Base-by-base conservation (phyloP, 1,139 yeast species). In the Geotrichum australiense region DNA sequence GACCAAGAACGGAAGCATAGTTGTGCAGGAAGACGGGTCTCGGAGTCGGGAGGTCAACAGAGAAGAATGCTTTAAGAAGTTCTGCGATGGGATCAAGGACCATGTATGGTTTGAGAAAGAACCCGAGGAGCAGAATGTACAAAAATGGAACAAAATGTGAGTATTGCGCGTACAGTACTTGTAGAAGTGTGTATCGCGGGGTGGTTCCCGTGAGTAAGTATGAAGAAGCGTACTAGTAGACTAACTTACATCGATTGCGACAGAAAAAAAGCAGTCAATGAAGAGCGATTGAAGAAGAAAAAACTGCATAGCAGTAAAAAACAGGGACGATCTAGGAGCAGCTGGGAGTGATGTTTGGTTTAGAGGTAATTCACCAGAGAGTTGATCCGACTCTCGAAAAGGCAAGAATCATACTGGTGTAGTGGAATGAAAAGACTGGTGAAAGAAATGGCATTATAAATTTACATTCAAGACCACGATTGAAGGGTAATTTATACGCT, bases 31-130 rank as follows among this genome's bases (percentile, higher is more conserved):
- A 34, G 93, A 83, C 50, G 56, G 64, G 8, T 64, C 74, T 3
- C 60, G 95, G 25, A 76, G 75, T 29, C 65, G 87, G 48, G 78
- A 73, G 10, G 64, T 62, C 11, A 85, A 85, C 53, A 59, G 74
- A 11, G 68, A 66, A 7, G 72, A 73, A 28, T 85, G 94, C 52
- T 74, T 75, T 50, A 62, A 64, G 14, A 80, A 81, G 55, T 66
- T 85, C 19, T 63, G 74, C 2, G 54, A 61, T 1, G 83, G 76
- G 40, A 69, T 85, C 43, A 71, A 69, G 50, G 59, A 59, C 1
- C 56, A 61, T 2, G 74, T 73, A 0, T 62, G 61, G 46, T 71
- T 80, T 46, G 75, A 75, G 1, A 64, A 64, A 0, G 85, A 78
- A 33, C 62, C 69, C 0, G 64, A 70, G 19, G 69, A 64, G 32